These are phyloP conservation scores for Lactarius deliciosus DNA, from an alignment of 768 basidiomycete genomes.

Conservation along the genomic window DNA sequence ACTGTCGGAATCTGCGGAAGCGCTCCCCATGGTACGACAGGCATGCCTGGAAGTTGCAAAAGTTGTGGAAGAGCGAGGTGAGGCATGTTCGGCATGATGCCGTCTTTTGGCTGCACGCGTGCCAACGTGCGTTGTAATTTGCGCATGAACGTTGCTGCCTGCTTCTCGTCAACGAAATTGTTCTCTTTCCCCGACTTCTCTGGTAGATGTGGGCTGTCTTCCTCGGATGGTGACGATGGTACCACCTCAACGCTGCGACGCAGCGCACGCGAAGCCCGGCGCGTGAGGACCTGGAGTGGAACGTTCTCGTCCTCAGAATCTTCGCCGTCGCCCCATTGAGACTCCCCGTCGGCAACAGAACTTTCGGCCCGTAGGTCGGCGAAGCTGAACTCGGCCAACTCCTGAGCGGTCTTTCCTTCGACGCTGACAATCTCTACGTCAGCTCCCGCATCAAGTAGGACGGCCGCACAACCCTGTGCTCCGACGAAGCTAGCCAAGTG, in stretches of 20 bases:
- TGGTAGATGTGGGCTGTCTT: constrained; percentile 4
- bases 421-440: constrained; percentile 73
- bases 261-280: constrained; percentile 19
- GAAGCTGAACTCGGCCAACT: constrained; percentile 52
- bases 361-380: constrained; percentile 37
- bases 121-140: constrained; percentile 75
- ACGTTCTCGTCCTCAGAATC: constrained; percentile 49
- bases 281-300: constrained; percentile 17
- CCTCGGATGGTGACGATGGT: constrained; percentile 18
- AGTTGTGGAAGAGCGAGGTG: constrained; percentile 42
- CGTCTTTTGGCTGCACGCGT: constrained; percentile 54
- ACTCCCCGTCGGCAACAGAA: constrained; percentile 49
- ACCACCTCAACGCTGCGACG: constrained; percentile 20
- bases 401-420: constrained; percentile 66
- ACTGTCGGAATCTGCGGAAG: constrained; percentile 73
- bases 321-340: constrained; percentile 67
- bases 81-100: constrained; percentile 55
- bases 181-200: constrained; percentile 22
- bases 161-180: constrained; percentile 34
- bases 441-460: constrained; percentile 79
- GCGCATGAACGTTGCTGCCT: constrained; percentile 55
- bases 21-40: constrained; percentile 40
- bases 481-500: constrained; percentile 77
- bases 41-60: constrained; percentile 50
- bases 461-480: constrained; percentile 59